Conservation (phyloP, 768 basidiomycete species). For the Auricularia sp. region DNA sequence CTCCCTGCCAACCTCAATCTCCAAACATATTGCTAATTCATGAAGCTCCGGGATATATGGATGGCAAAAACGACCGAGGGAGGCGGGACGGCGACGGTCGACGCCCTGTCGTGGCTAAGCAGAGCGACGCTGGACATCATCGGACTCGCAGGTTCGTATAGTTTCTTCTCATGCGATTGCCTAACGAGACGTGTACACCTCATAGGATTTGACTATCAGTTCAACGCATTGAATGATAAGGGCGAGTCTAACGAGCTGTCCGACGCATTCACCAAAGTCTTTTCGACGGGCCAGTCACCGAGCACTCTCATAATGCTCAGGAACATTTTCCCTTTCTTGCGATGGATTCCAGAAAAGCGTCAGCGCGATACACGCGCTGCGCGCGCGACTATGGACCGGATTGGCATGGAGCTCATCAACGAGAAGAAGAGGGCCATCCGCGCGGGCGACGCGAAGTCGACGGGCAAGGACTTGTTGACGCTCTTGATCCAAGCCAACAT, state of each 20-base stretch:
- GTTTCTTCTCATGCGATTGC: not conserved
- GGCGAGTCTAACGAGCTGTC: slow-evolving; percentile 23
- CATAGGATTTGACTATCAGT: slow-evolving; percentile 27
- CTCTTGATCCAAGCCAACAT: slow-evolving; percentile 56
- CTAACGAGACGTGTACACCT: not conserved
- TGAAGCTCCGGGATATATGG: slow-evolving; percentile 5
- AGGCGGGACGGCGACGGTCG: not conserved
- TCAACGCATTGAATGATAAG: slow-evolving; percentile 20
- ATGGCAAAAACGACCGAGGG: not conserved
- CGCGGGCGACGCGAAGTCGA: slow-evolving; percentile 11
- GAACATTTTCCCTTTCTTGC: slow-evolving; percentile 15
- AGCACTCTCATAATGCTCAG: slow-evolving; percentile 11
- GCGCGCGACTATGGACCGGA: slow-evolving; percentile 13
- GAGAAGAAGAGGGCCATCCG: slow-evolving; percentile 26
- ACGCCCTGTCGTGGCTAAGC: slow-evolving; percentile 9
- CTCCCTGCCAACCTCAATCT: not conserved
- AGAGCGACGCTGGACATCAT: slow-evolving; percentile 17
- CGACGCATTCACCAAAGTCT: slow-evolving; percentile 20
- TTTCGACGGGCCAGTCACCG: slow-evolving; percentile 9
- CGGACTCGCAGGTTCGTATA: slow-evolving; percentile 13
- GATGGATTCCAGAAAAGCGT: slow-evolving; percentile 14
- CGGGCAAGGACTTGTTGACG: slow-evolving; percentile 47
- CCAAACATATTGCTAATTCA: not conserved
- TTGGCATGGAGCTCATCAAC: slow-evolving; percentile 21
- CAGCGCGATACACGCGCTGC: slow-evolving; percentile 6